These are phyloP conservation scores for Thraustochytrium striatum DNA, from an alignment of 352 stramenopile genomes.

Conservation along the genomic window DNA sequence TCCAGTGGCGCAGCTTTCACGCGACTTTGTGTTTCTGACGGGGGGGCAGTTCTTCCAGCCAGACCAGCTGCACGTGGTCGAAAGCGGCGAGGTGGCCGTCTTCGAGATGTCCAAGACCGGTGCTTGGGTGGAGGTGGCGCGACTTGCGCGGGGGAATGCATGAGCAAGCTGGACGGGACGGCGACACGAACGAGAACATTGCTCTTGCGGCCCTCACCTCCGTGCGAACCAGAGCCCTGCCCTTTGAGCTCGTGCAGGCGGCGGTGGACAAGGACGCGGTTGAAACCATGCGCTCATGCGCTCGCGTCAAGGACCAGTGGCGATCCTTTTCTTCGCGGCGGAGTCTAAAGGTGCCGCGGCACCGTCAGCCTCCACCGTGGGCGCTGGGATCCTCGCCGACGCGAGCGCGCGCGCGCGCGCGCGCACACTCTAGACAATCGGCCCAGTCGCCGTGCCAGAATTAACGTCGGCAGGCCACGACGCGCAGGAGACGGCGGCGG, in stretches of 20 bases:
- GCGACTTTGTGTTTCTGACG: not conserved
- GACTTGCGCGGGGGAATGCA: not conserved
- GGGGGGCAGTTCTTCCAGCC: not conserved
- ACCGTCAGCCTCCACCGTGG: no score
- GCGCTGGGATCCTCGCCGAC: no score
- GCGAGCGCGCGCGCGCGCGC: no score
- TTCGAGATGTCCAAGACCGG: not conserved
- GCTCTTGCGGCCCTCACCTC: not conserved
- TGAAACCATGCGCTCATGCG: not conserved
- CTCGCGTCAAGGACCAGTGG: not conserved
- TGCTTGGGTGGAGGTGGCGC: not conserved
- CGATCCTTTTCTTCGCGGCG: no score
- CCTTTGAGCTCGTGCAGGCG: not conserved
- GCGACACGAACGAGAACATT: no score
- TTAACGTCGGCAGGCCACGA: no score
- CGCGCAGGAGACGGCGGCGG: no score
- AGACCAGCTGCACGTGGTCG: not conserved
- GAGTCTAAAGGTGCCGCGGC: no score
- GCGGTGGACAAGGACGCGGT: not conserved
- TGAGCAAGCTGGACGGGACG: no score
- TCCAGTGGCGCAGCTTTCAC: not conserved
- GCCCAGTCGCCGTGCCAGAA: no score
- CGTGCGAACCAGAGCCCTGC: not conserved
- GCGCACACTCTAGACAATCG: no score
- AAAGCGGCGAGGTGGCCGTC: not conserved